Evolutionary conservation across 2,329 filamentous ascomycete genomes (phyloP).

Genomic region (Purpureocillium takamizusanense): DNA sequence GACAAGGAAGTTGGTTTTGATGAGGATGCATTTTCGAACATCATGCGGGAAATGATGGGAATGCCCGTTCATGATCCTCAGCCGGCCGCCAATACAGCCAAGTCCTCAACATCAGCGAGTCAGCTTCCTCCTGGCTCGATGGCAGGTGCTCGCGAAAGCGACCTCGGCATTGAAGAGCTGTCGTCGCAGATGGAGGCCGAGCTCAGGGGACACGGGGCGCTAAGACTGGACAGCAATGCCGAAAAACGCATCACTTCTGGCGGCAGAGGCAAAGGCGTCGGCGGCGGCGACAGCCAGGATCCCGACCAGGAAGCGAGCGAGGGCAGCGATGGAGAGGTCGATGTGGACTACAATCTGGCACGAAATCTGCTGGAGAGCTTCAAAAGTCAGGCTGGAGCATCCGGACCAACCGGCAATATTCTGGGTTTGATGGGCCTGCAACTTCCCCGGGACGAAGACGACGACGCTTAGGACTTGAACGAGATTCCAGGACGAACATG

Average conservation of each 20-base stretch:
- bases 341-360: conserved; percentile 79
- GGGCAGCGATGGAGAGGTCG: conserved; percentile 49
- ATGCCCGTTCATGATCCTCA: conserved; percentile 27
- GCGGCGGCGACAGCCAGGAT: conserved; percentile 10
- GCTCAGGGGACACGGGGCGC: conserved; percentile 25
- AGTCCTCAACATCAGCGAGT: conserved; percentile 14
- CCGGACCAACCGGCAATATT: conserved; percentile 81
- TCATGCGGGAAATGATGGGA: conserved; percentile 93
- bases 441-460: conserved; percentile 70
- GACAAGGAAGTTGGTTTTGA: conserved; percentile 73
- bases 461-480: too few relatives aligned
- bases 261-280: conserved; percentile 8
- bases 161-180: conserved; percentile 54
- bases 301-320: conserved; percentile 40
- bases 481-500: too few relatives aligned
- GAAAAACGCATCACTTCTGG: conserved; percentile 10
- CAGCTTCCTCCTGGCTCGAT: conserved; percentile 6
- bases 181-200: conserved; percentile 65
- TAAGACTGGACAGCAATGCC: conserved; percentile 33
- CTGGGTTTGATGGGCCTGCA: conserved; percentile 77
- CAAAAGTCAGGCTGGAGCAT: conserved; percentile 77
- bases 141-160: conserved; percentile 33
- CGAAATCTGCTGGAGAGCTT: conserved; percentile 90
- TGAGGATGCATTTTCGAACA: conserved; percentile 72
- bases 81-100: neutral